Evolutionary conservation across 768 basidiomycete species (phyloP), one percentile per base, ranked within the genome.

Genomic region (Panaeolus papilionaceus): DNA sequence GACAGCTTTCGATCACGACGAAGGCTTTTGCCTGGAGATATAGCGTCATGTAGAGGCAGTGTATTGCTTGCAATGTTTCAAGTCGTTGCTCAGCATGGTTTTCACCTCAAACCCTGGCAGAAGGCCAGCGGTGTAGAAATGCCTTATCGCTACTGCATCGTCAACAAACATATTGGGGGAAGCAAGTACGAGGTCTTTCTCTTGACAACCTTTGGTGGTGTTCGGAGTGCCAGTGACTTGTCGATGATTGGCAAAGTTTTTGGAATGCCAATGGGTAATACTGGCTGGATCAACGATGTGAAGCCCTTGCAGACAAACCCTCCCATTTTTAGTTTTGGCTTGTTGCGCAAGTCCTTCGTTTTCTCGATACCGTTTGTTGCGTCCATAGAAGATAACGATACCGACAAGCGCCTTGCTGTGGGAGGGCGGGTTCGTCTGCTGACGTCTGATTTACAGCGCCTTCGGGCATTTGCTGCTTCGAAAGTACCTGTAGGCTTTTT

Each of bases 181-280:
- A 71, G 75, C 14, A 61, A 62, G 54, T 80, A 82, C 64, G 72
- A 80, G 49, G 77, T 82, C 62, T 83, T 79, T 66, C 75, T 77
- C 54, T 68, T 81, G 67, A 77, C 79, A 33, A 79, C 81, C 23
- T 80, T 78, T 49, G 77, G 78, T 5, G 68, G 74, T 5, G 75
- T 75, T 6, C 75, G 67, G 45, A 66, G 65, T 49, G 71, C 70
- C 33, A 64, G 71, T 6, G 68, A 75, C 51, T 70, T 80, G 11
- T 64, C 71, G 45, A 72, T 72, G 37, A 65, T 79, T 16, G 76
- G 71, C 12, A 75, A 72, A 40, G 71, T 73, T 63, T 83, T 82
- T 69, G 77, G 78, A 20, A 70, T 83, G 58, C 79, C 81, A 38
- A 73, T 82, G 49, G 78, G 78, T 54, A 68, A 71, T 38, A 73